A percentile compares a stretch with the other conserved stretches of the same genome.
Evolutionary conservation across 2,329 filamentous ascomycete genomes (phyloP).

Genomic region (Cytospora chrysosperma): DNA sequence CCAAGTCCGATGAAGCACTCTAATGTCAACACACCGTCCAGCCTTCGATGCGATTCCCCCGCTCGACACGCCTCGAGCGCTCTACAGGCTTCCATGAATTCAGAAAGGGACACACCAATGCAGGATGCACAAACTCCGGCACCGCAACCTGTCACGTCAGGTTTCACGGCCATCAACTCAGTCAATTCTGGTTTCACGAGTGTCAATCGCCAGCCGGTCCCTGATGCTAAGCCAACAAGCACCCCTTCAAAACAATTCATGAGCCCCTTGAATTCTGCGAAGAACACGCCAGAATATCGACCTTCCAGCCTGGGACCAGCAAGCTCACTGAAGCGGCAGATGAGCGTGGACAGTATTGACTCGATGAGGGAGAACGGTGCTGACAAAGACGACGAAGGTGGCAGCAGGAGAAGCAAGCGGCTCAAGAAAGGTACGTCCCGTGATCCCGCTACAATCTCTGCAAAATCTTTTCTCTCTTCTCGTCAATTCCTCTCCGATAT

Average conservation of each 20-base stretch:
- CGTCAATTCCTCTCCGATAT: neutral
- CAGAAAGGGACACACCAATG: slow-evolving; percentile 49
- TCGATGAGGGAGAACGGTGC: slow-evolving; percentile 45
- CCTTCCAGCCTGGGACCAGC: slow-evolving; percentile 54
- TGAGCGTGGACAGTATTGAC: slow-evolving; percentile 59
- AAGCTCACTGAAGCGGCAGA: slow-evolving; percentile 72
- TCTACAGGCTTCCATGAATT: slow-evolving; percentile 49
- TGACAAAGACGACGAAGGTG: slow-evolving; percentile 62
- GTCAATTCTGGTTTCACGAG: slow-evolving; percentile 70
- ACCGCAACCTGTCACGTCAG: slow-evolving; percentile 33
- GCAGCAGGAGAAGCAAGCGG: slow-evolving; percentile 84
- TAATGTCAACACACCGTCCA: slow-evolving; percentile 57
- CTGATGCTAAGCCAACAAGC: slow-evolving; percentile 52
- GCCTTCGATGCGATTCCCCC: slow-evolving; percentile 64
- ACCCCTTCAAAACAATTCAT: slow-evolving; percentile 61
- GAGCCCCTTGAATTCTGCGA: slow-evolving; percentile 62
- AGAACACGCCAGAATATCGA: slow-evolving; percentile 64
- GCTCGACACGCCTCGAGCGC: slow-evolving; percentile 56
- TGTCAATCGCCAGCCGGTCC: slow-evolving; percentile 54
- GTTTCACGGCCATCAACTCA: slow-evolving; percentile 59
- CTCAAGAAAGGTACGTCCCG: slow-evolving; percentile 73
- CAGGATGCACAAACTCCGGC: slow-evolving; percentile 42
- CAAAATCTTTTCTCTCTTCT: neutral
- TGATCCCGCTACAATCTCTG: slow-evolving; percentile 5
- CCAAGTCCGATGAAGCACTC: slow-evolving; percentile 70